Percentiles rank a stretch among this genome's conserved stretches.
phyloP scores from a whole-genome alignment of 1,284 basidiomycete genomes.

The Ceratobasidium sp. region DNA sequence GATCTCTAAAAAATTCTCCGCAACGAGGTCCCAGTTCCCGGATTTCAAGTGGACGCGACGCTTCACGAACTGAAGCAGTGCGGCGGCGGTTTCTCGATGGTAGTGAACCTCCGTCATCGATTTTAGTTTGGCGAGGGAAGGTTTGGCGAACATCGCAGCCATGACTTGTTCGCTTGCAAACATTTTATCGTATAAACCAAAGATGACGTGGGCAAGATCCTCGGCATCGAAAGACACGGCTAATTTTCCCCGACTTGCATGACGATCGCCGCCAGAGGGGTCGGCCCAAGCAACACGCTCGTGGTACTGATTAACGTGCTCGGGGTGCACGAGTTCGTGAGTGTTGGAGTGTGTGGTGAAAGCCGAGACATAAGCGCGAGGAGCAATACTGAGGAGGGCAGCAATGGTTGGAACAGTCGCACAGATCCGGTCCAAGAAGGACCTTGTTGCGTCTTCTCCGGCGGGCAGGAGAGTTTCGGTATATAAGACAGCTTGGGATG shows the following conservation, averaged over 20 bases:
- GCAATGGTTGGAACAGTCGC: slow-evolving; percentile 26
- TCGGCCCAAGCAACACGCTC: slow-evolving; percentile 36
- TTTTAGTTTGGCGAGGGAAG: neutral
- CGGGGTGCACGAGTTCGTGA: neutral
- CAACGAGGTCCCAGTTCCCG: slow-evolving; percentile 14
- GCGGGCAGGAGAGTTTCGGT: slow-evolving; percentile 14
- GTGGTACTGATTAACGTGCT: neutral
- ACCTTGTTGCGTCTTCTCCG: slow-evolving; percentile 8
- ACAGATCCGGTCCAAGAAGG: slow-evolving; percentile 12
- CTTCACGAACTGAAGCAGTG: neutral
- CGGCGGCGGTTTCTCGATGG: slow-evolving; percentile 14
- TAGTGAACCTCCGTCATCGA: neutral
- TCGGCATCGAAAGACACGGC: slow-evolving; percentile 12
- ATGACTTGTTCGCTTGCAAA: slow-evolving; percentile 53
- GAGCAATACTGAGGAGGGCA: slow-evolving; percentile 11
- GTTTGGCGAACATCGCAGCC: slow-evolving; percentile 39
- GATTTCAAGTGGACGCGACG: neutral
- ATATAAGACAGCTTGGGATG: slow-evolving; percentile 26
- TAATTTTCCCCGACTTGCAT: neutral
- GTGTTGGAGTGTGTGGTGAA: slow-evolving; percentile 20
- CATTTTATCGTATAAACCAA: slow-evolving; percentile 20
- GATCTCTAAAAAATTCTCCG: neutral
- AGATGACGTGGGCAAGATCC: neutral
- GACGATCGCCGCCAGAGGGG: slow-evolving; percentile 20
- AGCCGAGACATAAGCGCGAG: slow-evolving; percentile 12